Evolutionary conservation across 345 rosid genomes (phyloP).

Genomic region (Bruguiera parviflora): DNA sequence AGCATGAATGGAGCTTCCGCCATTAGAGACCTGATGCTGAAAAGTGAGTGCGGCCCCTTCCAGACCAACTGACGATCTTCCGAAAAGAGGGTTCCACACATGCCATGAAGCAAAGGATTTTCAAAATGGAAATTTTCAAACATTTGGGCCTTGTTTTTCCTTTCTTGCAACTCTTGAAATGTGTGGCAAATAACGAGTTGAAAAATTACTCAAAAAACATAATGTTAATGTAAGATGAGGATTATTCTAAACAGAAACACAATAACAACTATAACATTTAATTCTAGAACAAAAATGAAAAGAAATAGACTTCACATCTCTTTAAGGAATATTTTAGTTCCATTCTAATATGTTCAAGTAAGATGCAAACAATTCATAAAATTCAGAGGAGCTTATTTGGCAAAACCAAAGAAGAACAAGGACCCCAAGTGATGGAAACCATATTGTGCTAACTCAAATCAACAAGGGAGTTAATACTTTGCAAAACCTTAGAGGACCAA

Average conservation of each 20-base stretch:
- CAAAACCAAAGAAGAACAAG: too few species aligned
- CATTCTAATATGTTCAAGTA: too few species aligned
- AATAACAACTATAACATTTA: not conserved
- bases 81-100: conserved; percentile 72
- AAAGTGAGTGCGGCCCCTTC: conserved; percentile 76
- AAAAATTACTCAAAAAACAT: not conserved
- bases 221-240: not conserved
- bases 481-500: too few species aligned
- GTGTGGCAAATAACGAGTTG: not conserved
- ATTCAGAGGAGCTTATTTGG: too few species aligned
- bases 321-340: too few species aligned
- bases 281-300: too few species aligned
- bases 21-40: conserved; percentile 20
- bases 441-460: too few species aligned
- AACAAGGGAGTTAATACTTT: too few species aligned
- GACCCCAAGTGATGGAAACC: too few species aligned
- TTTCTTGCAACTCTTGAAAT: conserved; percentile 52
- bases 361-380: too few species aligned
- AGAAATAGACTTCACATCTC: too few species aligned
- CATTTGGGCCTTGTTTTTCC: conserved; percentile 43
- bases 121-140: conserved; percentile 43
- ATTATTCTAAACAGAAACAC: not conserved
- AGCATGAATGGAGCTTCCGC: conserved; percentile 14
- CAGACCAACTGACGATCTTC: conserved; percentile 50
- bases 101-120: conserved; percentile 53